Conservation (phyloP, 345 rosid genomes). For the Reutealis trisperma region DNA sequence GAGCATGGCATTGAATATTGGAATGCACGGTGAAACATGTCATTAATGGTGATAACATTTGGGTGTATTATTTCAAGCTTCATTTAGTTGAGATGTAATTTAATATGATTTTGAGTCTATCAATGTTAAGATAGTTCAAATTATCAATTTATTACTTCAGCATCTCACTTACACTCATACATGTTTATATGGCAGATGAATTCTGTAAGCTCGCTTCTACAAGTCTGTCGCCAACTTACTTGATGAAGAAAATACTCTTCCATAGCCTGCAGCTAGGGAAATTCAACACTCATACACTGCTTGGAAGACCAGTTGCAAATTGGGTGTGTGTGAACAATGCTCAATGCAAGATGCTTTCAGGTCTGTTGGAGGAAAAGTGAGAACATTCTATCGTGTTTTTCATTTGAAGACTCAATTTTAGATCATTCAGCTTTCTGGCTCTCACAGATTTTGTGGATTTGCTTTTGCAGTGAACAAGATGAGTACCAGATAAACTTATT, state of each 20-base stretch:
- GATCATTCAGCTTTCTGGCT: not conserved
- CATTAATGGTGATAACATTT: not conserved
- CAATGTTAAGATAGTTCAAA: not conserved
- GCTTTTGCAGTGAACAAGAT: not conserved
- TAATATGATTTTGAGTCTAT: not conserved
- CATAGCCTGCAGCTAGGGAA: not conserved
- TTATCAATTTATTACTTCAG: not conserved
- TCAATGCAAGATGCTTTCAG: not conserved
- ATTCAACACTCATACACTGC: not conserved
- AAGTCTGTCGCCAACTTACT: not conserved
- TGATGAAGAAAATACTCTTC: not conserved
- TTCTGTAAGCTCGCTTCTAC: not conserved
- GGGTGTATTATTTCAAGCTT: not conserved
- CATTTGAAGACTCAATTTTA: not conserved
- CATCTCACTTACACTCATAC: not conserved
- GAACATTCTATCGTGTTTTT: not conserved
- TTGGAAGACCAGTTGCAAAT: not conserved
- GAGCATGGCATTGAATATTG: not conserved
- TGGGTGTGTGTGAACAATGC: not conserved
- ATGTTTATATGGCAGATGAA: slow-evolving; percentile 1
- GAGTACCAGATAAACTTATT: not conserved
- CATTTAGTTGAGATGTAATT: not conserved
- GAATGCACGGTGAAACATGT: not conserved
- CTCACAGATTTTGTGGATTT: not conserved
- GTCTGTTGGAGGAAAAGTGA: not conserved